A percentile compares a stretch with the other conserved stretches of the same genome.
phyloP scores from a whole-genome alignment of 805 yeast genomes.

The Wickerhamomyces chambardii region DNA sequence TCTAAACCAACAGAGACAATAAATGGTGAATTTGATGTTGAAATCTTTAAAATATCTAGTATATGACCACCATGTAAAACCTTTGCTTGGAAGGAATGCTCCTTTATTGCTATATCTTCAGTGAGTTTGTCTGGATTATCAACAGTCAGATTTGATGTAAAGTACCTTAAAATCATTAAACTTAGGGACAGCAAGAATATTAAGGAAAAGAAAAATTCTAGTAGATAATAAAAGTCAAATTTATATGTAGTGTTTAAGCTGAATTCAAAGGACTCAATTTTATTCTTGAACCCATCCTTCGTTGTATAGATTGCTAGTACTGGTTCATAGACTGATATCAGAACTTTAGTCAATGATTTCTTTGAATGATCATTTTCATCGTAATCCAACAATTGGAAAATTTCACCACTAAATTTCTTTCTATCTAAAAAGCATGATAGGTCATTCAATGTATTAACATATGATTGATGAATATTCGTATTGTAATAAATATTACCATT shows the following conservation, averaged over 20 bases:
- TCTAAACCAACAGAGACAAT: slow-evolving; percentile 68
- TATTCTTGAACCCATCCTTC: background rate
- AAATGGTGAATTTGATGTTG: slow-evolving; percentile 54
- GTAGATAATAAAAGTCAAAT: slow-evolving; percentile 39
- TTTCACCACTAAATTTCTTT: slow-evolving; percentile 11
- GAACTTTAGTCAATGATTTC: slow-evolving; percentile 3
- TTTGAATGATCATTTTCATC: slow-evolving; percentile 3
- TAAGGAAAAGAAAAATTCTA: slow-evolving; percentile 47
- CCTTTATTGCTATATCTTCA: slow-evolving; percentile 7
- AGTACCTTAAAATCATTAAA: slow-evolving; percentile 31
- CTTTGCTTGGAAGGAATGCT: slow-evolving; percentile 23
- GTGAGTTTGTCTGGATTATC: slow-evolving; percentile 10
- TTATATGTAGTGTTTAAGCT: slow-evolving; percentile 23
- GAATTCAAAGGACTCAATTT: slow-evolving; percentile 3
- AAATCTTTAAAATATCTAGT: slow-evolving; percentile 52
- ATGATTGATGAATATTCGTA: background rate
- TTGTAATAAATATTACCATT: slow-evolving; percentile 1
- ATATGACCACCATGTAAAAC: slow-evolving; percentile 42
- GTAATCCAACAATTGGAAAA: slow-evolving; percentile 4
- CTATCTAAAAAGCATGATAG: slow-evolving; percentile 6
- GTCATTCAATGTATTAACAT: background rate
- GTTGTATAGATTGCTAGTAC: slow-evolving; percentile 7
- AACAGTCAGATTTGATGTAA: slow-evolving; percentile 16
- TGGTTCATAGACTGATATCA: slow-evolving; percentile 19
- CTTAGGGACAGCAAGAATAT: slow-evolving; percentile 42